A percentile compares a stretch with the other conserved stretches of the same genome.
These are phyloP conservation scores for Amphirosellinia nigrospora DNA, from an alignment of 495 filamentous ascomycete species.

Conservation along the genomic window DNA sequence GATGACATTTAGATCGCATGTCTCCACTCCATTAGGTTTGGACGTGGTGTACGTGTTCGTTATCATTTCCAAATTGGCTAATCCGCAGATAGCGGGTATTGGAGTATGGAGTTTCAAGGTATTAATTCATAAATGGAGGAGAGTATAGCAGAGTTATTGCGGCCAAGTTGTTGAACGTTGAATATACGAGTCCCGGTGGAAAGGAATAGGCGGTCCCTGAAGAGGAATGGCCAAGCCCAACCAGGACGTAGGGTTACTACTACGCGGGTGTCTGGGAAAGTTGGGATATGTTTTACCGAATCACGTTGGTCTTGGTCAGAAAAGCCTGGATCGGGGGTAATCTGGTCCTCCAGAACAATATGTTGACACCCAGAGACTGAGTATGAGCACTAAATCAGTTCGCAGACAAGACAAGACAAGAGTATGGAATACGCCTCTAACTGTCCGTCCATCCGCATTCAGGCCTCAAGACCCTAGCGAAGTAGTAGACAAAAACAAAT, in stretches of 20 bases:
- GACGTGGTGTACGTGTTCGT: conserved; percentile 16
- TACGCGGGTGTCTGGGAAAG: conserved; percentile 15
- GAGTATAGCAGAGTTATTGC: conserved; percentile 16
- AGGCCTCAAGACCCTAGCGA: conserved; percentile 11
- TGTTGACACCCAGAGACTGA: conserved; percentile 17
- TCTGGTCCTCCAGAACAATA: conserved; percentile 15
- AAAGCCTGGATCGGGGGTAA: background rate
- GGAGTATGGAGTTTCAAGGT: conserved; percentile 26
- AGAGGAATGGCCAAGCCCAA: background rate
- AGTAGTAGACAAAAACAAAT: conserved; percentile 25
- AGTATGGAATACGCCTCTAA: conserved; percentile 28
- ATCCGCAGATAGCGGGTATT: conserved; percentile 13
- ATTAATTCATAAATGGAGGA: conserved; percentile 15
- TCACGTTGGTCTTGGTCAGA: conserved; percentile 8
- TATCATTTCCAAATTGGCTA: conserved; percentile 22
- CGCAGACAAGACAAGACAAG: conserved; percentile 3
- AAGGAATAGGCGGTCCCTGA: conserved; percentile 15
- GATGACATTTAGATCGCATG: conserved; percentile 19
- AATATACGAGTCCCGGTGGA: conserved; percentile 20
- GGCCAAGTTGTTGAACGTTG: conserved; percentile 23
- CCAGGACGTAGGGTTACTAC: conserved; percentile 4
- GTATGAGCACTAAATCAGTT: conserved; percentile 6
- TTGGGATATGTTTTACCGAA: conserved; percentile 10
- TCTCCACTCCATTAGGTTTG: conserved; percentile 15
- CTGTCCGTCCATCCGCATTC: background rate